These are phyloP conservation scores for Gleditsia sinensis DNA, from an alignment of 306 rosid genomes.

Conservation along the genomic window DNA sequence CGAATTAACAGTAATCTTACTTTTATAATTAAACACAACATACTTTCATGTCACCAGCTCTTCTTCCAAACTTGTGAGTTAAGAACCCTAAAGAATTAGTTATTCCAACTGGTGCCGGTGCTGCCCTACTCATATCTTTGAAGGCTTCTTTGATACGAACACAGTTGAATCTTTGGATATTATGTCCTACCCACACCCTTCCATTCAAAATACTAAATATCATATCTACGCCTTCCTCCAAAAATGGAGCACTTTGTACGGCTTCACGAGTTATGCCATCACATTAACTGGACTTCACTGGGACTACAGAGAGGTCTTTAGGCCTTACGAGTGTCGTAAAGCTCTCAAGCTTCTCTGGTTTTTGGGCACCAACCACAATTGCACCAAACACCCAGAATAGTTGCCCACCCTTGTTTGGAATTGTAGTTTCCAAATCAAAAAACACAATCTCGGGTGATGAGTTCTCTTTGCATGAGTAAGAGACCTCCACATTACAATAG, in stretches of 20 bases:
- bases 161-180: constrained; percentile 78
- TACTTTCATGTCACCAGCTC: constrained; percentile 99
- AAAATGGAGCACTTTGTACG: constrained; percentile 65
- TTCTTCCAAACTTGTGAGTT: constrained; percentile 68
- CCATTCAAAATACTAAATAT: constrained; percentile 72
- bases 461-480: constrained; percentile 46
- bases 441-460: constrained; percentile 67
- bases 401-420: constrained; percentile 65
- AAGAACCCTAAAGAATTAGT: constrained; percentile 72
- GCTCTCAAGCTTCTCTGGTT: constrained; percentile 74
- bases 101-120: constrained; percentile 64
- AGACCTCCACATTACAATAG: constrained; percentile 45
- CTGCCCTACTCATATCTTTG: constrained; percentile 55
- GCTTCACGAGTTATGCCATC: constrained; percentile 73
- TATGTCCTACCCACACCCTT: constrained; percentile 91
- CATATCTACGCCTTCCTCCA: constrained; percentile 73
- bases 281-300: constrained; percentile 54
- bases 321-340: constrained; percentile 70
- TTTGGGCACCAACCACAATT: constrained; percentile 64
- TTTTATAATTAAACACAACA: too few relatives aligned
- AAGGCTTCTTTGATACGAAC: constrained; percentile 81
- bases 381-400: constrained; percentile 77
- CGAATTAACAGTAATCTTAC: too few relatives aligned
- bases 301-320: constrained; percentile 53
- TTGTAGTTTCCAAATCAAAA: constrained; percentile 89